phyloP scores from a whole-genome alignment of 148 eudicot genomes.

The Tetragonia tetragonoides region DNA sequence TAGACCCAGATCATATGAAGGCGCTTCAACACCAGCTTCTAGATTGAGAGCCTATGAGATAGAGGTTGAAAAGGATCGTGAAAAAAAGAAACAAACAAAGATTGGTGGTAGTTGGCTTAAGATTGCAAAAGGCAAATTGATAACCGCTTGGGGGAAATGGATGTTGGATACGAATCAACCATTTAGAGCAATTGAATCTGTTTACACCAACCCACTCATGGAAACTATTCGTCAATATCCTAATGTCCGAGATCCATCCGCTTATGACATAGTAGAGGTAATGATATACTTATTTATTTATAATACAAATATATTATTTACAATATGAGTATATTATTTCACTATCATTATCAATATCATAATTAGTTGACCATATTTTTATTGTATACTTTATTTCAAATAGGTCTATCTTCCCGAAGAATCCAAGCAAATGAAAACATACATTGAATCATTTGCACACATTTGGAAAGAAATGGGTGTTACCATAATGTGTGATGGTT shows the following conservation, averaged over 20 bases:
- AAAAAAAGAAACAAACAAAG: too few relatives aligned
- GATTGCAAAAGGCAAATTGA: too few relatives aligned
- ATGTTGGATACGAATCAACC: not conserved
- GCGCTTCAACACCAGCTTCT: not conserved
- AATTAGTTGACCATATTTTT: too few relatives aligned
- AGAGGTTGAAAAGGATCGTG: not conserved
- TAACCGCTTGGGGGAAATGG: not conserved
- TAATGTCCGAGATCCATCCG: not conserved
- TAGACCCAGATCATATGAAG: not conserved
- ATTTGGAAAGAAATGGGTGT: constrained; percentile 16
- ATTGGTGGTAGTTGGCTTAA: too few relatives aligned
- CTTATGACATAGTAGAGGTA: not conserved
- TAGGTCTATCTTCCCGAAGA: constrained; percentile 4
- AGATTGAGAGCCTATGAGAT: not conserved
- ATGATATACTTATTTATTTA: too few relatives aligned
- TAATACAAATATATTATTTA: too few relatives aligned
- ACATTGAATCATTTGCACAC: not conserved
- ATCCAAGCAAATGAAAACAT: constrained; percentile 1
- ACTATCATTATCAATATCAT: too few relatives aligned
- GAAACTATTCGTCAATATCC: not conserved
- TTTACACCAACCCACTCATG: not conserved
- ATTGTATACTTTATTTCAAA: too few relatives aligned
- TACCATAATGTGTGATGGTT: constrained; percentile 20
- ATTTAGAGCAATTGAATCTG: not conserved
- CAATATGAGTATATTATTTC: too few relatives aligned